Base-by-base conservation (phyloP, 2,329 filamentous ascomycete species). In the Apiospora koreana region DNA sequence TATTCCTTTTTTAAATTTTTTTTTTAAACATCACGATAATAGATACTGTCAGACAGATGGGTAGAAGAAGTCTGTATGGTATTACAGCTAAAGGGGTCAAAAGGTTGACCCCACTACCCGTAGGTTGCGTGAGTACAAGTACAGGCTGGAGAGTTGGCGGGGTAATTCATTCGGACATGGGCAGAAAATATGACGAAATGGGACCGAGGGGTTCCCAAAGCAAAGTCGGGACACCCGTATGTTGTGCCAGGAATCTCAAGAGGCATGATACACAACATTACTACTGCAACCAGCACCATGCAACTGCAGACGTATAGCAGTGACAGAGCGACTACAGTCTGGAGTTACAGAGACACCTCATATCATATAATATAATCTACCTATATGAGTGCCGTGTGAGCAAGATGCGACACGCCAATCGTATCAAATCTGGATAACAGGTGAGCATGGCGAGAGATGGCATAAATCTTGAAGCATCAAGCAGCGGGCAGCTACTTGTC, bases 121-220 rank as follows among this genome's bases (percentile, higher is more conserved):
- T 58, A 58, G 28, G 28, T 35, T 6, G 43, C 5, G 6, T 28
- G 54, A 62, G 10, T 38, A 21, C n/a, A n/a, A 23, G 31, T 35
- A 35, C 35, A 4, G 28, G 31, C 9, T 38, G 54, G 25, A 50
- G 23, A 62, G 54, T 62, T 62, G 54, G 54, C 54, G 54, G 54
- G 54, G 54, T 62, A 62, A 62, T 38, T 38, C 54, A 38, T 31
- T 35, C n/a, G 28, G 50, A 58, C 50, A 58, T 35, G 50, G 50
- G 50, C 50, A 31, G 50, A 31, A 31, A 58, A 31, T 54, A 58
- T 62, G 54, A 62, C 54, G 54, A 62, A 62, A 62, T 62, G 54
- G 54, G 54, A 62, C 31, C 54, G 54, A 58, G 54, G 54, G 54
- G 54, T 38, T 38, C 54, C 54, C 54, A 58, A 35, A 35, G 9